Evolutionary conservation across 75 land plant species (phyloP).

Genomic region (Cupressus sempervirens): DNA sequence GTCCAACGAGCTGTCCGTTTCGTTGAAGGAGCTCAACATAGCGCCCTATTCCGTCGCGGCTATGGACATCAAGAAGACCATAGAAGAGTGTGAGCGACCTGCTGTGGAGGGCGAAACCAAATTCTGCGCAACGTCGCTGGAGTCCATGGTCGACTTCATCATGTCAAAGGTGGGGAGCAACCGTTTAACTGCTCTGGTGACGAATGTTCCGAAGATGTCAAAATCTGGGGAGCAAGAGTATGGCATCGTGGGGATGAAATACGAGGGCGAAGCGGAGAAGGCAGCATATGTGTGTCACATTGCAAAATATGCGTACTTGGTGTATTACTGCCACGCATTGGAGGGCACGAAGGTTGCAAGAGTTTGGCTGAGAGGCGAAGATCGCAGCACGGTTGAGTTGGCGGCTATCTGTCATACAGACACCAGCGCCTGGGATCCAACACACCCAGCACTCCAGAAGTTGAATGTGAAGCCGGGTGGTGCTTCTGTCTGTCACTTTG

Average conservation of each 20-base stretch:
- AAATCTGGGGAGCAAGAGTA: not conserved
- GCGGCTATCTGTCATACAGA: slow-evolving; percentile 14
- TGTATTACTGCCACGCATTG: slow-evolving; percentile 4
- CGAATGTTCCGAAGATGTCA: not conserved
- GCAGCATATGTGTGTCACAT: not conserved
- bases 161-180: not conserved
- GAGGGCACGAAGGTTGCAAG: not conserved
- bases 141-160: slow-evolving; percentile 1
- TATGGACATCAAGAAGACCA: not conserved
- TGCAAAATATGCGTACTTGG: not conserved
- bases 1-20: not conserved
- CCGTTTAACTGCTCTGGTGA: not conserved
- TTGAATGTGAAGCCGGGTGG: slow-evolving; percentile 16
- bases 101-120: not conserved
- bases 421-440: slow-evolving; percentile 15
- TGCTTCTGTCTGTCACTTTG: slow-evolving; percentile 13
- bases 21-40: not conserved
- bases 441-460: slow-evolving; percentile 9
- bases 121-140: slow-evolving; percentile 8
- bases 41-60: not conserved
- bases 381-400: not conserved
- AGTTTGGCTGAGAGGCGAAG: slow-evolving; percentile 3
- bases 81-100: not conserved
- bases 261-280: not conserved
- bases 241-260: not conserved